These are phyloP conservation scores for Tardiomyces digboiensis DNA, from an alignment of 1,139 yeast species.

Conservation along the genomic window DNA sequence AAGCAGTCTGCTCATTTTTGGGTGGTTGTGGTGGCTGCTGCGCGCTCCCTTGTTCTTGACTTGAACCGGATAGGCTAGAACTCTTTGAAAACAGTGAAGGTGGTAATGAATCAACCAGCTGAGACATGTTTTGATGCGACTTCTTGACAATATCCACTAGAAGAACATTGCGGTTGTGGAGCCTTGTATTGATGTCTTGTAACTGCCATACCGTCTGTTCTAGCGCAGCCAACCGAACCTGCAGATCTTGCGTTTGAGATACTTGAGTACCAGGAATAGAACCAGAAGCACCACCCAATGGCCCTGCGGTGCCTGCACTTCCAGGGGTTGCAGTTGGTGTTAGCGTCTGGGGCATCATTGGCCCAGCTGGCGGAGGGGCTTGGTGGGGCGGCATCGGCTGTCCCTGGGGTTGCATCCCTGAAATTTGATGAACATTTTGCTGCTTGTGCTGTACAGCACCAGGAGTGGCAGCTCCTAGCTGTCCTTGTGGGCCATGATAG, in stretches of 20 bases:
- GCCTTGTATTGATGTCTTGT: background rate
- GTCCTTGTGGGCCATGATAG: no score
- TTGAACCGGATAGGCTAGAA: no score
- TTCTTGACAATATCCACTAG: background rate
- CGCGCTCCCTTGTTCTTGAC: no score
- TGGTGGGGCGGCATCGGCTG: conserved; percentile 1
- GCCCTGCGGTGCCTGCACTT: background rate
- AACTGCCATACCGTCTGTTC: conserved; percentile 1
- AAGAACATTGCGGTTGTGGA: background rate
- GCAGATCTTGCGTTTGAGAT: background rate
- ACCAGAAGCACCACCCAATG: background rate
- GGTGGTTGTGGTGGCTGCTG: no score
- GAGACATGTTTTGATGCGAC: background rate
- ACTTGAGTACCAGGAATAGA: background rate
- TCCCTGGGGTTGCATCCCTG: conserved; percentile 1
- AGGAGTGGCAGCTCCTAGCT: background rate
- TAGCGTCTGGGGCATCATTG: background rate
- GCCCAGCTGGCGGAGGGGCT: background rate
- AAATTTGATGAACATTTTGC: background rate
- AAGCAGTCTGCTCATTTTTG: background rate
- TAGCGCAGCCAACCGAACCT: background rate
- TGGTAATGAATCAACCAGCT: background rate
- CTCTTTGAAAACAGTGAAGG: background rate
- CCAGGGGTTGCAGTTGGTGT: background rate
- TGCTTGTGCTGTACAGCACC: background rate